Percentiles rank a stretch among this genome's conserved stretches.
Conservation (phyloP, 1,284 basidiomycete genomes). For the Kwoniella shivajii region DNA sequence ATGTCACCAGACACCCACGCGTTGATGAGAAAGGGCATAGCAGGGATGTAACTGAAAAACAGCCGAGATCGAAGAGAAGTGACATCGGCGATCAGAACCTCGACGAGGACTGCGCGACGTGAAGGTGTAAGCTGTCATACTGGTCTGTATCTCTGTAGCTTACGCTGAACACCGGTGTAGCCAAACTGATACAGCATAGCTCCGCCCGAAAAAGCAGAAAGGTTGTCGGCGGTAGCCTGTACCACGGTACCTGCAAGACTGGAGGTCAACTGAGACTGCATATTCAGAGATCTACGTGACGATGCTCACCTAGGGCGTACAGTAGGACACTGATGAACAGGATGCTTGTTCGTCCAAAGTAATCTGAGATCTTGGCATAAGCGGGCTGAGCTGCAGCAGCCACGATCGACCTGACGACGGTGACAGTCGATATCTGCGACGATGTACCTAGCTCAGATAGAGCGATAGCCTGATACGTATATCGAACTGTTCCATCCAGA, state of each 20-base stretch:
- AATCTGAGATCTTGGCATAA: slow-evolving; percentile 48
- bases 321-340: slow-evolving; percentile 49
- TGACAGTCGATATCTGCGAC: slow-evolving; percentile 46
- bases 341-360: slow-evolving; percentile 53
- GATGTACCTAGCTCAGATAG: slow-evolving; percentile 23
- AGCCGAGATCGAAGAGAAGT: slow-evolving; percentile 54
- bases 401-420: slow-evolving; percentile 43
- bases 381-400: slow-evolving; percentile 46
- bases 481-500: slow-evolving; percentile 49
- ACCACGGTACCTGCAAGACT: slow-evolving; percentile 44
- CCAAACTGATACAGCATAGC: slow-evolving; percentile 50
- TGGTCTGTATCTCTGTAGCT: slow-evolving; percentile 16
- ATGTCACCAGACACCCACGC: slow-evolving; percentile 54
- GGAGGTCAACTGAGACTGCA: background rate
- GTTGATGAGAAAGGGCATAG: slow-evolving; percentile 53
- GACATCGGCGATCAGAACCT: slow-evolving; percentile 55
- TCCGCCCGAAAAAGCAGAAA: slow-evolving; percentile 51
- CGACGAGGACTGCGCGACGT: slow-evolving; percentile 38
- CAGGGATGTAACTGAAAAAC: slow-evolving; percentile 55
- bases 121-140: background rate
- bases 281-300: background rate
- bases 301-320: slow-evolving; percentile 43
- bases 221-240: slow-evolving; percentile 42
- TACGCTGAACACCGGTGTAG: slow-evolving; percentile 33
- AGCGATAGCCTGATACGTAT: slow-evolving; percentile 32